These are phyloP conservation scores for Pelagomonas calceolata DNA, from an alignment of 108 stramenopile genomes.

Conservation along the genomic window DNA sequence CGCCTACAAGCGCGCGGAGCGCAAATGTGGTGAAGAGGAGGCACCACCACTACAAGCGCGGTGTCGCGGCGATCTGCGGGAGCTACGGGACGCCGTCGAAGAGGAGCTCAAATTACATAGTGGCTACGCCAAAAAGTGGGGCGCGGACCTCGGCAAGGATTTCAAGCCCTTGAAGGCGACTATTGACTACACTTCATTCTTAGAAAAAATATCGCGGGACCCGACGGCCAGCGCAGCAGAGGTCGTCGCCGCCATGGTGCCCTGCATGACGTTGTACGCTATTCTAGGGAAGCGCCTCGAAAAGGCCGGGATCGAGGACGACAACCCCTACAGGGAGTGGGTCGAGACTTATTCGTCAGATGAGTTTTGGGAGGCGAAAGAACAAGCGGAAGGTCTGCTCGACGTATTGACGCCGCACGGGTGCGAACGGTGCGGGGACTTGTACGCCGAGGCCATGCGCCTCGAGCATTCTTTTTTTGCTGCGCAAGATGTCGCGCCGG, in stretches of 20 bases:
- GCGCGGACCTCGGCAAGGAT: not conserved
- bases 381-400: not conserved
- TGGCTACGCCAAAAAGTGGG: not conserved
- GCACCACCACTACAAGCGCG: too few relatives aligned
- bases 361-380: not conserved
- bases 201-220: not conserved
- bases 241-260: conserved; percentile 5
- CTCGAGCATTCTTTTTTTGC: not conserved
- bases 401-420: not conserved
- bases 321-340: not conserved
- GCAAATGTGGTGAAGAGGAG: not conserved
- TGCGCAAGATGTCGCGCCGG: not conserved
- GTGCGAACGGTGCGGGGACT: not conserved
- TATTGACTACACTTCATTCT: not conserved
- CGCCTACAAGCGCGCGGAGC: not conserved
- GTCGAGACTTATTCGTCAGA: not conserved
- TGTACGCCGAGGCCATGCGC: not conserved
- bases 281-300: not conserved
- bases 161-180: not conserved
- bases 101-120: not conserved
- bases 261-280: not conserved
- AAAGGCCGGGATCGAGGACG: not conserved
- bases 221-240: not conserved
- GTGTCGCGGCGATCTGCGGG: not conserved
- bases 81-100: not conserved